These are phyloP conservation scores for Grigorovia humatica DNA, from an alignment of 805 yeast species.

Conservation along the genomic window DNA sequence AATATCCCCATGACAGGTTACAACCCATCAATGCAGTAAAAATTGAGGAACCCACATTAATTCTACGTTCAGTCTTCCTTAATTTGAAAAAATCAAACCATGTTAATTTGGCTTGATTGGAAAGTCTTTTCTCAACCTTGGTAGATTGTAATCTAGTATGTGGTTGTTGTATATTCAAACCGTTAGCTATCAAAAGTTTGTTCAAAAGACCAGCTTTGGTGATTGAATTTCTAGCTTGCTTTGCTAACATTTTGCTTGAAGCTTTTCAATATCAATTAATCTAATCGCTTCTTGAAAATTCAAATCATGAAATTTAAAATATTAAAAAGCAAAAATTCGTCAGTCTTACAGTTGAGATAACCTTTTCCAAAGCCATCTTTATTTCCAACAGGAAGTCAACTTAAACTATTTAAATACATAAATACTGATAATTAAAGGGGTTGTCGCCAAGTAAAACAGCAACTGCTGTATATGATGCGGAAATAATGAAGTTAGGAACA, in stretches of 20 bases:
- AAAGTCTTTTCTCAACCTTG: background rate
- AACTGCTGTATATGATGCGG: background rate
- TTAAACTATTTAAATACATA: too few species aligned
- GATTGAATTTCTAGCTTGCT: background rate
- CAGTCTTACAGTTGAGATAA: background rate
- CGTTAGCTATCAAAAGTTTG: background rate
- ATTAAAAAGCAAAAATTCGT: background rate
- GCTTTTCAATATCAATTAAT: too few species aligned
- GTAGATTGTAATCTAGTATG: background rate
- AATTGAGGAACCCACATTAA: conserved; percentile 58
- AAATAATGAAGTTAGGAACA: too few species aligned
- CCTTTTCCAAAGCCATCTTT: too few species aligned
- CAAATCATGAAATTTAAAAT: too few species aligned
- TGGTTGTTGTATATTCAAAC: background rate
- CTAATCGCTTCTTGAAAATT: background rate
- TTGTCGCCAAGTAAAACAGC: background rate
- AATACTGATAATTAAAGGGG: too few species aligned
- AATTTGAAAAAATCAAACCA: conserved; percentile 78
- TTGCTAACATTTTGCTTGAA: background rate
- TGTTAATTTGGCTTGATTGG: conserved; percentile 29
- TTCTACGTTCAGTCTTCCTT: conserved; percentile 63
- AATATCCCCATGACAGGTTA: conserved; percentile 56
- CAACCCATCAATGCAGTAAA: conserved; percentile 60
- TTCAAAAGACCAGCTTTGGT: background rate
- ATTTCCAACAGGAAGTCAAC: too few species aligned